These are phyloP conservation scores for Peribolospora kevripleyi DNA, from an alignment of 768 basidiomycete genomes.

Conservation along the genomic window DNA sequence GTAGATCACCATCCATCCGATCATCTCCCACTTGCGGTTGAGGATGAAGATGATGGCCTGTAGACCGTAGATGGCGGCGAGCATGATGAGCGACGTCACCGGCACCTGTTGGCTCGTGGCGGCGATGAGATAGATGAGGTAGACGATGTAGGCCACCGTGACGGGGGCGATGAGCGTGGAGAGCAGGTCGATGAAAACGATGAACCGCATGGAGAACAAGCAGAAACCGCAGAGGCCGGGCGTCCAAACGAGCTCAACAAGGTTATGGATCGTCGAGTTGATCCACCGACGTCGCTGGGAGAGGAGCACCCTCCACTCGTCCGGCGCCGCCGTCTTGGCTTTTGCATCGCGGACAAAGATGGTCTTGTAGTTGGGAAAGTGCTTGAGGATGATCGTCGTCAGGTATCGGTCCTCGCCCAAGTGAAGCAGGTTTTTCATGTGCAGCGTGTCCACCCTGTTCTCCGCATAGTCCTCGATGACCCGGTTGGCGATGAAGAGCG, in stretches of 20 bases:
- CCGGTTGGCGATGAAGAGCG: constrained; percentile 52
- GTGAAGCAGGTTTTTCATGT: constrained; percentile 91
- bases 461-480: constrained; percentile 80
- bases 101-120: constrained; percentile 45
- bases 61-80: constrained; percentile 79
- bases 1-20: constrained; percentile 87
- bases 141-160: constrained; percentile 16
- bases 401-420: constrained; percentile 98
- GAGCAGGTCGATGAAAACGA: constrained; percentile 61
- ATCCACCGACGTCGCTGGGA: constrained; percentile 99
- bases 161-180: constrained; percentile 23
- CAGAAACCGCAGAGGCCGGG: constrained; percentile 89
- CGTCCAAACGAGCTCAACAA: constrained; percentile 75
- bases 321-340: constrained; percentile 82
- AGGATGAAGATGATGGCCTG: constrained; percentile 79
- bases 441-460: constrained; percentile 83
- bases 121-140: constrained; percentile 52
- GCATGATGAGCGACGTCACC: constrained; percentile 63
- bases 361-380: constrained; percentile 82
- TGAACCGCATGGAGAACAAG: constrained; percentile 96
- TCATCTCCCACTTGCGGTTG: constrained; percentile 93
- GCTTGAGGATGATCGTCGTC: constrained; percentile 81
- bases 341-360: constrained; percentile 86
- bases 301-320: constrained; percentile 76
- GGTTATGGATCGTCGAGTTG: constrained; percentile 94